Base-by-base conservation (phyloP, 1,284 basidiomycete species). In the Schizophyllum commune region DNA sequence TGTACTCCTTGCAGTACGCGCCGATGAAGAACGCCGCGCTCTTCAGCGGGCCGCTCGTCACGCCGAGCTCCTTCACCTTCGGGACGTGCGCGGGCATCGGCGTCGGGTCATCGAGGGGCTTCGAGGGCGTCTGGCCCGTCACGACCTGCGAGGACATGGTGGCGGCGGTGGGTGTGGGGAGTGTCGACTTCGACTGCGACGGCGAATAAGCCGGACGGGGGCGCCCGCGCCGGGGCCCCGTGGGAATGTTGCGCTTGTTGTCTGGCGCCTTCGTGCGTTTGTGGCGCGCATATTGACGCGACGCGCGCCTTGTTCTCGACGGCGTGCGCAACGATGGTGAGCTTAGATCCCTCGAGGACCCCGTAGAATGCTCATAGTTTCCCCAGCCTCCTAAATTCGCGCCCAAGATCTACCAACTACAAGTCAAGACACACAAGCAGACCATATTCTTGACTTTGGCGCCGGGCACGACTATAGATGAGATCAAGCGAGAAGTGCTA, bases 1-100 rank as follows among this genome's bases (percentile, higher is more conserved):
- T 98, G 79, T 90, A 96, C 63, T 94, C 92, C 77, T 94, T 93
- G 85, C 96, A 99, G 74, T 93, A 85, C 58, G 92, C 88, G 47
- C 95, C 97, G 72, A 99, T 89, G 80, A 98, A 98, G 85, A 98
- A 99, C 13, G 93, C 89, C 4, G 96, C 95, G 67, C 91, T 93
- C 82, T 99, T 98, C 69, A 99, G 80, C 4, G 97, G 97, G 60
- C 90, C 97, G 66, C 94, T 97, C 1, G 94, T 95, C 56, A 81
- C 83, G 60, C 96, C 97, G 58, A 99, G 77, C 77, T 99, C 97
- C 65, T 88, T 82, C 32, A 98, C 94, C 71, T 88, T 88, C 55
- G 96, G 95, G 27, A 94, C 75, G 59, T 83, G 53, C 15, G 19
- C 52, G 20, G 57, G 54, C 32, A 56, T 56, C 32, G 55, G 59